Evolutionary conservation across 805 yeast genomes (phyloP).

Genomic region (Wickerhamomyces canadensis): DNA sequence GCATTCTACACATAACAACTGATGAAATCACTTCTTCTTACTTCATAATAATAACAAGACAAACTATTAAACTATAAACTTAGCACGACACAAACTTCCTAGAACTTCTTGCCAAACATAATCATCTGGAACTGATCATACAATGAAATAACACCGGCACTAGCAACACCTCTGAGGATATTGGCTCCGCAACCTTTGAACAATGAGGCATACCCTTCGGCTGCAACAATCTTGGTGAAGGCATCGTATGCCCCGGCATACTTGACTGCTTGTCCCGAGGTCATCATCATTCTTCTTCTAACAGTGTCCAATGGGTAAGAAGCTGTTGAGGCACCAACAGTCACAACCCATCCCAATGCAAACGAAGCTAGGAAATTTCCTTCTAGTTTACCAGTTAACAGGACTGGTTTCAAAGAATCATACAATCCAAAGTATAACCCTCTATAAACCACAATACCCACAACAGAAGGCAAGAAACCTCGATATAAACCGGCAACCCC

Average conservation of each 20-base stretch:
- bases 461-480: constrained; percentile 95
- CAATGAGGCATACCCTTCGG: constrained; percentile 83
- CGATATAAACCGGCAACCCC: constrained; percentile 96
- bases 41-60: too few species aligned
- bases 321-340: constrained; percentile 95
- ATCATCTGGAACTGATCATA: constrained; percentile 91
- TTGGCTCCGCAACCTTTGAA: constrained; percentile 98
- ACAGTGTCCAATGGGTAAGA: constrained; percentile 96
- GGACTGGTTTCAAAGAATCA: constrained; percentile 89
- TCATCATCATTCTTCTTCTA: constrained; percentile 99
- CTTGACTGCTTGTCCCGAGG: constrained; percentile 95
- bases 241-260: constrained; percentile 89
- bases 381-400: constrained; percentile 85
- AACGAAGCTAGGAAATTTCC: constrained; percentile 89
- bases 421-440: constrained; percentile 95
- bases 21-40: too few species aligned
- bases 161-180: constrained; percentile 98
- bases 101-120: constrained; percentile 86
- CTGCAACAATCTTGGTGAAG: constrained; percentile 80
- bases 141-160: constrained; percentile 95
- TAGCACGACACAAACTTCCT: background rate
- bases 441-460: constrained; percentile 94
- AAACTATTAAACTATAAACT: background rate
- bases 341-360: constrained; percentile 92
- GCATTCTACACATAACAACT: too few species aligned